A percentile compares a stretch with the other conserved stretches of the same genome.
These are phyloP conservation scores for Fraxinus albicans DNA, from an alignment of 305 asterid species.

Conservation along the genomic window DNA sequence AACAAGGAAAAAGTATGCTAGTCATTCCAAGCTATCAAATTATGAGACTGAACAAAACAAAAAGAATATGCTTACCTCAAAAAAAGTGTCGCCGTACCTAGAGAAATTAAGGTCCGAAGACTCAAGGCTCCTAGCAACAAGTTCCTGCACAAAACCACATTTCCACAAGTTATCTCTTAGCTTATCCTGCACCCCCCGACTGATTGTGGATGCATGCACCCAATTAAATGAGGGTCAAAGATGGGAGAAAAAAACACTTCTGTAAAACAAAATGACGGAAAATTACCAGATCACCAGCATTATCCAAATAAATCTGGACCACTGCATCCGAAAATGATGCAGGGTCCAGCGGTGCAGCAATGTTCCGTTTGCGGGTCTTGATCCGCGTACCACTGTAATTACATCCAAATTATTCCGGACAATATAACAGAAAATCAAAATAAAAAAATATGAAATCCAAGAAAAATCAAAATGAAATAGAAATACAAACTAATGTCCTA, in stretches of 20 bases:
- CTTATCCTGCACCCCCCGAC: not conserved
- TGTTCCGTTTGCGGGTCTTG: constrained; percentile 99
- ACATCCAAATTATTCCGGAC: constrained; percentile 2
- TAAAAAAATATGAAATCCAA: not conserved
- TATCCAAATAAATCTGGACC: constrained; percentile 99
- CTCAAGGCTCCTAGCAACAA: constrained; percentile 83
- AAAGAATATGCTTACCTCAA: constrained; percentile 52
- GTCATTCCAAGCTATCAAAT: not conserved
- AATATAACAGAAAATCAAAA: constrained; percentile 16
- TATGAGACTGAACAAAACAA: not conserved
- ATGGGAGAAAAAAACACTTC: not conserved
- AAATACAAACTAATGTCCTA: not conserved
- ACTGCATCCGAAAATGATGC: constrained; percentile 99
- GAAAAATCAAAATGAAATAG: not conserved
- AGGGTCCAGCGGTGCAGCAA: constrained; percentile 99
- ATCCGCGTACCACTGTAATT: constrained; percentile 98
- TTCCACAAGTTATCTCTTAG: constrained; percentile 14
- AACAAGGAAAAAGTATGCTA: not conserved
- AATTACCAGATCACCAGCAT: constrained; percentile 99
- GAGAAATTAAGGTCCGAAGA: constrained; percentile 86
- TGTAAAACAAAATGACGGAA: not conserved
- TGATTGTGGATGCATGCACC: not conserved
- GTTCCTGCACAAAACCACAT: constrained; percentile 63
- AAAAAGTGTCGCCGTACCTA: constrained; percentile 97
- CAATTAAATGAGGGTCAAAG: not conserved